Evolutionary conservation across 225 moss, liverwort and hornwort species (phyloP).

Genomic region (Physcomitrium patens): DNA sequence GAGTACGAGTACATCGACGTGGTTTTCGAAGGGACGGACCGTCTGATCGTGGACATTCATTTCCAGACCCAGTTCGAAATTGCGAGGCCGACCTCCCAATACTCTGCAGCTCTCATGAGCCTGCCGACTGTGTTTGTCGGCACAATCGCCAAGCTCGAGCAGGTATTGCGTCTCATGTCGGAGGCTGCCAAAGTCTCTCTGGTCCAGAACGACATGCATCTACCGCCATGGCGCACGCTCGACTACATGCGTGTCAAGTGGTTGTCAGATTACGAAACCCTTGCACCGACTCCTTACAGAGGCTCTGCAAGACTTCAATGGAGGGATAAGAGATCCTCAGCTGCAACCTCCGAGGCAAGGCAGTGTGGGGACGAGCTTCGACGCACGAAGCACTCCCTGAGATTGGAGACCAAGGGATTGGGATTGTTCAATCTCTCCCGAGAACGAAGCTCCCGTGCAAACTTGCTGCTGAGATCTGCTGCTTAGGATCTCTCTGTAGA

Average conservation of each 20-base stretch:
- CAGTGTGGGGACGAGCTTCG: slow-evolving; percentile 51
- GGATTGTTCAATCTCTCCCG: slow-evolving; percentile 1
- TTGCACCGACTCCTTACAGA: neutral
- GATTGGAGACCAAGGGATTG: slow-evolving; percentile 47
- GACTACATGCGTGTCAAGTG: slow-evolving; percentile 86
- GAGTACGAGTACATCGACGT: slow-evolving; percentile 81
- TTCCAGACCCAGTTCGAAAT: slow-evolving; percentile 86
- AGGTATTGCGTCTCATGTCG: slow-evolving; percentile 72
- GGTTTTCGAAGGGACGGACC: slow-evolving; percentile 40
- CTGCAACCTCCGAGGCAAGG: slow-evolving; percentile 17
- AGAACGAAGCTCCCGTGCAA: slow-evolving; percentile 22
- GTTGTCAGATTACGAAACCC: slow-evolving; percentile 51
- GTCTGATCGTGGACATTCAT: slow-evolving; percentile 70
- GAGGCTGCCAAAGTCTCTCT: slow-evolving; percentile 76
- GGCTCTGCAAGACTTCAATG: neutral
- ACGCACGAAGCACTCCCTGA: slow-evolving; percentile 48
- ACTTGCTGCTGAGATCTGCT: slow-evolving; percentile 8
- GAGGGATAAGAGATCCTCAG: neutral
- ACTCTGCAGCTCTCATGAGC: slow-evolving; percentile 51
- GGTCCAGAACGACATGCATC: slow-evolving; percentile 69
- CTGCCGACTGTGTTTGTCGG: slow-evolving; percentile 79
- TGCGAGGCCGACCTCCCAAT: slow-evolving; percentile 66
- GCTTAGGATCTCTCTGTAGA: neutral
- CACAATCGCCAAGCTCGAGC: slow-evolving; percentile 51
- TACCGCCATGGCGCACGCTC: slow-evolving; percentile 86